Percentiles rank a stretch among this genome's conserved stretches.
phyloP scores from a whole-genome alignment of 176 grass and related monocot species.

The Phyllostachys edulis region DNA sequence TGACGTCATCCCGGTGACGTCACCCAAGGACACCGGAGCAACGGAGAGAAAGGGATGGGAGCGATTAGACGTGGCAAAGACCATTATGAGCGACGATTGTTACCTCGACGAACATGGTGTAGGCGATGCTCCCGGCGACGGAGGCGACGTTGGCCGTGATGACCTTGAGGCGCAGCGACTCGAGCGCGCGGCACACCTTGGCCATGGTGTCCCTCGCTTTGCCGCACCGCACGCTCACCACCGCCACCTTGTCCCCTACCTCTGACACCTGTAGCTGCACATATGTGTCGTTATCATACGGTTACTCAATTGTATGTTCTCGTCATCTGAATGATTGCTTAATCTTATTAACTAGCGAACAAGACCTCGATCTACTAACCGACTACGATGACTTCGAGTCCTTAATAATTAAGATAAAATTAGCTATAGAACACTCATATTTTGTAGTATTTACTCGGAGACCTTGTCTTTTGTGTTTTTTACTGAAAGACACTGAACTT shows the following conservation, averaged over 20 bases:
- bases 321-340: too few species aligned
- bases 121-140: constrained; percentile 28
- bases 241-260: constrained; percentile 22
- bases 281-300: background rate
- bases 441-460: too few species aligned
- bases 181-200: constrained; percentile 44
- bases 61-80: background rate
- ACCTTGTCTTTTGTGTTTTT: too few species aligned
- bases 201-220: constrained; percentile 39
- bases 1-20: background rate
- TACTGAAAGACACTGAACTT: too few species aligned
- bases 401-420: too few species aligned
- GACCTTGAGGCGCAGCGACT: constrained; percentile 49
- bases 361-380: background rate
- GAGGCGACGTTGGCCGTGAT: constrained; percentile 53
- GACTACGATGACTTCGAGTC: background rate
- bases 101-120: constrained; percentile 68
- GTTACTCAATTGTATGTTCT: background rate
- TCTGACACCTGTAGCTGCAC: constrained; percentile 49
- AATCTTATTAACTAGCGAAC: background rate
- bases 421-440: too few species aligned
- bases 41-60: background rate
- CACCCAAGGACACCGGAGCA: background rate
- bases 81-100: background rate
- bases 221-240: constrained; percentile 42